Conservation (phyloP, 345 rosid species). For the Eucalyptus curtisii region DNA sequence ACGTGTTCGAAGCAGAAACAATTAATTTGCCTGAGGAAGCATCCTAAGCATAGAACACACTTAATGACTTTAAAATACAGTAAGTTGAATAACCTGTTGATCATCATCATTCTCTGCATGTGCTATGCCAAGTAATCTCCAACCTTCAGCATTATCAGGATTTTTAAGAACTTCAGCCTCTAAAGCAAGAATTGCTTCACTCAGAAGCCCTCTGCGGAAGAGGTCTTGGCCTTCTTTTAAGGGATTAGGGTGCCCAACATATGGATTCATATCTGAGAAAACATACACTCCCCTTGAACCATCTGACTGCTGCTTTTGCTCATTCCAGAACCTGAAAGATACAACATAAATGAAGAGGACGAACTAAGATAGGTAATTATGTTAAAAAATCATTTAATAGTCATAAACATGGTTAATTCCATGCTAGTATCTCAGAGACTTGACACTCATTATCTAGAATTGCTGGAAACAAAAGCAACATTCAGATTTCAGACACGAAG, state of each 20-base stretch:
- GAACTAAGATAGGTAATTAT: neutral
- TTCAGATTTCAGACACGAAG: neutral
- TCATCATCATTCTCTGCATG: slow-evolving; percentile 99
- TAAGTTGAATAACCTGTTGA: slow-evolving; percentile 62
- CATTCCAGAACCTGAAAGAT: slow-evolving; percentile 46
- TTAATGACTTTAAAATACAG: neutral
- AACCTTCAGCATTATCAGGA: slow-evolving; percentile 96
- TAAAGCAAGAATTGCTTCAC: slow-evolving; percentile 98
- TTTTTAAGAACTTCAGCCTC: slow-evolving; percentile 99
- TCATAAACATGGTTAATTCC: neutral
- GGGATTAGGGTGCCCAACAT: slow-evolving; percentile 96
- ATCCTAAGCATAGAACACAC: neutral
- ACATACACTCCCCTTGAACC: slow-evolving; percentile 85
- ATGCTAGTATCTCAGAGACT: neutral
- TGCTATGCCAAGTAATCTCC: slow-evolving; percentile 98
- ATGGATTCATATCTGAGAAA: slow-evolving; percentile 98
- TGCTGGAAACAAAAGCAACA: neutral
- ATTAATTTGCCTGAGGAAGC: neutral
- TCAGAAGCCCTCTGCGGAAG: slow-evolving; percentile 94
- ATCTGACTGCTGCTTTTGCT: slow-evolving; percentile 58
- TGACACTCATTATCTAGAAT: neutral
- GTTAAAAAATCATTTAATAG: neutral
- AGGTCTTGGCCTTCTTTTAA: slow-evolving; percentile 93
- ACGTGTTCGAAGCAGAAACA: neutral
- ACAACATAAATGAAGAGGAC: neutral